A percentile compares a stretch with the other conserved stretches of the same genome.
Conservation (phyloP, 768 basidiomycete species). For the Hysterangium stoloniferum region DNA sequence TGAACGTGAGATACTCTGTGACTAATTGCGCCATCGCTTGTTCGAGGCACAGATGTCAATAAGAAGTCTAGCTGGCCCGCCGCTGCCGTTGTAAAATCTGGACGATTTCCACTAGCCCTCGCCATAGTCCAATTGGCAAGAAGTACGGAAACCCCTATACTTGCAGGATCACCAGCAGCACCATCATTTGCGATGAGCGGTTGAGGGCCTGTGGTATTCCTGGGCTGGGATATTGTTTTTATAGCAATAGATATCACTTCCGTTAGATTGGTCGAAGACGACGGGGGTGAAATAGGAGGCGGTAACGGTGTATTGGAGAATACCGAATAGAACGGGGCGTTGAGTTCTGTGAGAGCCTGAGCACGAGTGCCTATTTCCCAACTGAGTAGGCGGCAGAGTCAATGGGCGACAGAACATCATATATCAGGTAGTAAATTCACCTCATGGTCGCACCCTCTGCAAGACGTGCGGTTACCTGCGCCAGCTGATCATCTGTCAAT, state of each 20-base stretch:
- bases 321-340: constrained; percentile 39
- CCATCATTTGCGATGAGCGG: constrained; percentile 49
- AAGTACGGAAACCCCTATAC: constrained; percentile 65
- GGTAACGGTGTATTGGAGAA: constrained; percentile 33
- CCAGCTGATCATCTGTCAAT: constrained; percentile 29
- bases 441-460: constrained; percentile 36
- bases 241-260: constrained; percentile 51
- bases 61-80: constrained; percentile 59
- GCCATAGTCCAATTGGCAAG: constrained; percentile 46
- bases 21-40: constrained; percentile 72
- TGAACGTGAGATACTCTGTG: constrained; percentile 65
- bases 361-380: constrained; percentile 53
- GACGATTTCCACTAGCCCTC: constrained; percentile 15
- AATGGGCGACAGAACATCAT: background rate
- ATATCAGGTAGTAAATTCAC: constrained; percentile 18
- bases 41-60: constrained; percentile 46
- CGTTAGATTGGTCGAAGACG: constrained; percentile 28
- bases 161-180: constrained; percentile 72
- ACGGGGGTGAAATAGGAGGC: constrained; percentile 23
- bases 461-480: constrained; percentile 29
- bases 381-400: constrained; percentile 22
- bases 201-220: constrained; percentile 45
- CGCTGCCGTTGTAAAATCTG: constrained; percentile 58
- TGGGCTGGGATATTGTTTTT: constrained; percentile 38
- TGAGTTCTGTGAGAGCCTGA: constrained; percentile 43